phyloP scores from a whole-genome alignment of 306 rosid genomes.

The Lithocarpus polystachyus region DNA sequence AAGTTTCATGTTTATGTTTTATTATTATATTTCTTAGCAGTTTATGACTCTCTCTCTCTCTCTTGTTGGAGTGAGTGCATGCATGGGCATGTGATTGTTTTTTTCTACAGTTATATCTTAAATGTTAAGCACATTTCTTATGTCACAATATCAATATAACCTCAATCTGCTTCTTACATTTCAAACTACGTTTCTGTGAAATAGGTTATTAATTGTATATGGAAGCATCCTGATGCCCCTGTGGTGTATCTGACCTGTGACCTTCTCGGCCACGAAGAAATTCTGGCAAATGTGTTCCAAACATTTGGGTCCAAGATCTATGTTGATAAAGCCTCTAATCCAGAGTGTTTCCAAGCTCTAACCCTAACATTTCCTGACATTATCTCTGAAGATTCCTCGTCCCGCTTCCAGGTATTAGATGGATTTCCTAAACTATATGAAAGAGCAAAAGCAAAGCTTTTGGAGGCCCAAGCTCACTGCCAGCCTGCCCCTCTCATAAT shows the following conservation, averaged over 20 bases:
- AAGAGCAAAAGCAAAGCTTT: constrained; percentile 52
- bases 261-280: no score
- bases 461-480: constrained; percentile 43
- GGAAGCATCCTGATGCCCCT: constrained; percentile 73
- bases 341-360: constrained; percentile 51
- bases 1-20: not conserved
- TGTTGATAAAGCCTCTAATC: constrained; percentile 46
- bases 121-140: not conserved
- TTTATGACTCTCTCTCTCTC: not conserved
- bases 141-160: constrained; percentile 9
- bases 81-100: not conserved
- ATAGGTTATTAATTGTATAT: constrained; percentile 78
- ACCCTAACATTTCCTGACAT: constrained; percentile 53
- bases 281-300: constrained; percentile 54
- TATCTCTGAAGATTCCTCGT: constrained; percentile 57
- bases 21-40: not conserved
- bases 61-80: not conserved
- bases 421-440: constrained; percentile 62
- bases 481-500: constrained; percentile 63
- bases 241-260: constrained; percentile 61
- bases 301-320: constrained; percentile 77
- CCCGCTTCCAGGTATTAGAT: constrained; percentile 60
- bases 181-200: constrained; percentile 8
- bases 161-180: constrained; percentile 10
- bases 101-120: not conserved